A percentile compares a stretch with the other conserved stretches of the same genome.
Evolutionary conservation across 352 stramenopile genomes (phyloP).

Genomic region (Globisporangium rhizosaccharum): DNA sequence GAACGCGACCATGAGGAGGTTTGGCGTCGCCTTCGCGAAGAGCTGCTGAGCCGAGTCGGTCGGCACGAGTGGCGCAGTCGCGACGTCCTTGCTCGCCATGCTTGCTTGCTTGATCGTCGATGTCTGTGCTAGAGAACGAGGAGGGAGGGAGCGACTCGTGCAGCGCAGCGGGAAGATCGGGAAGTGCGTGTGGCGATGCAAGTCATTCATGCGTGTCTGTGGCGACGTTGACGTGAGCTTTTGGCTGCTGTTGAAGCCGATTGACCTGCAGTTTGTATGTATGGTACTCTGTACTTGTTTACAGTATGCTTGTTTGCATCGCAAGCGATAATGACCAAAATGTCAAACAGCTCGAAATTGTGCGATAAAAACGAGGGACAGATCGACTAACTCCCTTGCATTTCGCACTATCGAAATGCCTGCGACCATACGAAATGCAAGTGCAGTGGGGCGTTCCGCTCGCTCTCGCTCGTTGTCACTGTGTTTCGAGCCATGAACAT

Average conservation of each 20-base stretch:
- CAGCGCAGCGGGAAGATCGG: too few species aligned
- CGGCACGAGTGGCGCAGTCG: neutral
- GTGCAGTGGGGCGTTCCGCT: neutral
- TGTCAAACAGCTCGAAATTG: neutral
- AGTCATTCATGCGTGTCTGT: too few species aligned
- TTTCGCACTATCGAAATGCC: neutral
- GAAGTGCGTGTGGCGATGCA: too few species aligned
- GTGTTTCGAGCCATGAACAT: constrained; percentile 16
- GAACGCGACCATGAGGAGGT: constrained; percentile 15
- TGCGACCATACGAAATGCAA: neutral
- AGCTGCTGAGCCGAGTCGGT: constrained; percentile 3
- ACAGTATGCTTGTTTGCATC: too few species aligned
- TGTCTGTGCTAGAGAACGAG: too few species aligned
- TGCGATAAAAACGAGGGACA: neutral
- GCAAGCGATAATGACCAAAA: neutral
- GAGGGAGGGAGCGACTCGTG: too few species aligned
- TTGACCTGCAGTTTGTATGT: too few species aligned
- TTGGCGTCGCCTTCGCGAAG: constrained; percentile 17
- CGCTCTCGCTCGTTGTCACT: constrained; percentile 1
- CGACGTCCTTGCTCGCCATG: neutral
- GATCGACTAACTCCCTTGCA: neutral
- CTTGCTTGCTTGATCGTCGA: neutral
- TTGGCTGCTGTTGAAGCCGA: too few species aligned
- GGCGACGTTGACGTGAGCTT: too few species aligned
- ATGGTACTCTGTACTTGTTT: too few species aligned